phyloP scores from a whole-genome alignment of 2,329 filamentous ascomycete genomes.

The Trematosphaeria pertusa region DNA sequence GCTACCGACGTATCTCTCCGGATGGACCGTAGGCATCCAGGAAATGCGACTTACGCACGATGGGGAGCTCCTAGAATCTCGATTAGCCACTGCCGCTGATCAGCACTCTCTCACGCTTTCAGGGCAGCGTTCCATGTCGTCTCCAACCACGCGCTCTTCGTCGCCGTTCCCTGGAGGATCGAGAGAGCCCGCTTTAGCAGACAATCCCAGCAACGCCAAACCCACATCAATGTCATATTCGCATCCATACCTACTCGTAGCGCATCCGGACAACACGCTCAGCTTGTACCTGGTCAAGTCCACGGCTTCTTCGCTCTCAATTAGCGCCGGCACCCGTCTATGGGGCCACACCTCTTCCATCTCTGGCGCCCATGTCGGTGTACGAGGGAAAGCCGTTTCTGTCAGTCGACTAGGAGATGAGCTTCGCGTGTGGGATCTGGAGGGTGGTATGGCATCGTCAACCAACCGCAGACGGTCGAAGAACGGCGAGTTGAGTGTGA shows the following conservation, averaged over 20 bases:
- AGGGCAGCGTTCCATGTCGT: conserved; percentile 31
- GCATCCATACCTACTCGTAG: conserved; percentile 85
- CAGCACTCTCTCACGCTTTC: conserved; percentile 54
- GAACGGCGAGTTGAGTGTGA: conserved; percentile 60
- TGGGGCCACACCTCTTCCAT: conserved; percentile 95
- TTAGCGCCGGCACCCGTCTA: conserved; percentile 76
- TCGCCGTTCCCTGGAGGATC: conserved; percentile 32
- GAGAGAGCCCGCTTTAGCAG: conserved; percentile 27
- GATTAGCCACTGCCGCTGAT: conserved; percentile 59
- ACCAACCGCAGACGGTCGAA: conserved; percentile 50
- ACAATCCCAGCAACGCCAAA: conserved; percentile 39
- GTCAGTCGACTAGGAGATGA: conserved; percentile 77
- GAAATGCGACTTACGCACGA: conserved; percentile 73
- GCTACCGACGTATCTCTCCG: conserved; percentile 74
- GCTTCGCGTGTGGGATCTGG: conserved; percentile 84
- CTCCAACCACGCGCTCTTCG: conserved; percentile 33
- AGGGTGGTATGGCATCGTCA: conserved; percentile 67
- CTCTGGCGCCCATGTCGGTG: conserved; percentile 82
- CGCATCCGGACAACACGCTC: conserved; percentile 86
- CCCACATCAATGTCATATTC: conserved; percentile 62
- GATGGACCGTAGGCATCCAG: conserved; percentile 92
- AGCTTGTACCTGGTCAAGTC: conserved; percentile 83
- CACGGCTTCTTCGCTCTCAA: conserved; percentile 67
- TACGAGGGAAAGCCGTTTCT: conserved; percentile 87
- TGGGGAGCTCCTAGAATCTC: conserved; percentile 58